Base-by-base conservation (phyloP, 2,329 filamentous ascomycete species). In the Epichloe coenophiala region DNA sequence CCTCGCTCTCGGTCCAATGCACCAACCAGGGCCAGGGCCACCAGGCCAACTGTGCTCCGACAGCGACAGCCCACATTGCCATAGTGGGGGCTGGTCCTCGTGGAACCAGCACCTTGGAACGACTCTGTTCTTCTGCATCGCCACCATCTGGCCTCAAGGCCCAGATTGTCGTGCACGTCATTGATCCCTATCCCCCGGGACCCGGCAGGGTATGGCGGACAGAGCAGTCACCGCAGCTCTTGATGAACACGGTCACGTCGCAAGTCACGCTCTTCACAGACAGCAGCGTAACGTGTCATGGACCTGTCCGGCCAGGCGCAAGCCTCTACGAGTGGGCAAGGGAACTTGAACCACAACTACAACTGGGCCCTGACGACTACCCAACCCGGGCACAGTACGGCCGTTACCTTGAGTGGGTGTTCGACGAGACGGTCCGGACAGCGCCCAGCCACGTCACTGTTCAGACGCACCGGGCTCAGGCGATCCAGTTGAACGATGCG, bases 241-340 rank as follows among this genome's bases (percentile, higher is more conserved):
- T 52, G 13, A 52, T 52, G 50, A 52, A 52, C 42, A 52, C 50
- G 7, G 50, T 52, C 5, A 49, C 50, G 13, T 52, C 50, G 3
- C 50, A 52, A 27, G 42, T 52, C 8, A 52, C 50, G 27, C 47
- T 52, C 8, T 52, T 45, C 41, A 52, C 50, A 1, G 50, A 52
- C 37, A 31, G 45, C 3, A 52, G 50, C 17, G 50, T 52, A 9
- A 12, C 33, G n/a, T 52, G 50, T 33, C 37, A 47, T 11, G 50
- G 50, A 12, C 50, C 50, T 4, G 45, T 52, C 21, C 37, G 50
- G 17, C 46, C 47, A 4, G 50, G 50, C 3, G 47, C 50, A 15
- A 52, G 50, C 12, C 47, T 52, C 7, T 49, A 52, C 31, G 47
- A 52, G 36, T 52, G 50, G 50, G 50, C 50, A 21, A 45, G 15